phyloP scores from a whole-genome alignment of 345 rosid genomes.

The Ceriops zippeliana region DNA sequence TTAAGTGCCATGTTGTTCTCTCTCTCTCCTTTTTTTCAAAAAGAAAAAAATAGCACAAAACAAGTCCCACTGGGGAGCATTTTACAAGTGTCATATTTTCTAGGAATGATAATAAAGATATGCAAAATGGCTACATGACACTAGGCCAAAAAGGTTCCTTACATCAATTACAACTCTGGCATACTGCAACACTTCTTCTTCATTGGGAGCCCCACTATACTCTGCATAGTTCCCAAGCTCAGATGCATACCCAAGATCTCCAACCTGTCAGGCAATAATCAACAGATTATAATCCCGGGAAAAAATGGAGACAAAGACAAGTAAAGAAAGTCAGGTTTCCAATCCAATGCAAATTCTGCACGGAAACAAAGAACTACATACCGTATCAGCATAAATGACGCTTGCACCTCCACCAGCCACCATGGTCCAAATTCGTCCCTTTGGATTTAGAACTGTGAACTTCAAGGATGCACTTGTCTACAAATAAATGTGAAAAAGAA shows the following conservation, averaged over 20 bases:
- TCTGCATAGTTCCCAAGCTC: slow-evolving; percentile 96
- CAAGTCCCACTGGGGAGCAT: no score
- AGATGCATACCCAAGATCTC: slow-evolving; percentile 88
- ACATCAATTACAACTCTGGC: slow-evolving; percentile 98
- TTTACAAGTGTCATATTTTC: no score
- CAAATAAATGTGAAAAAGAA: slow-evolving; percentile 12
- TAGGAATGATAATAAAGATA: not conserved
- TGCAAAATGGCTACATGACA: slow-evolving; percentile 1
- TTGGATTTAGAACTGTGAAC: slow-evolving; percentile 90
- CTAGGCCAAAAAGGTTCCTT: slow-evolving; percentile 22
- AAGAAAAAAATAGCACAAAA: no score
- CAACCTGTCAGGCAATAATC: slow-evolving; percentile 48
- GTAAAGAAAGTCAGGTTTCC: not conserved
- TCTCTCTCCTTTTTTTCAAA: no score
- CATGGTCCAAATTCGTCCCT: slow-evolving; percentile 93
- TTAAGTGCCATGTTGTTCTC: no score
- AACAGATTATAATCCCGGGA: not conserved
- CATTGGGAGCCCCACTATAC: slow-evolving; percentile 97
- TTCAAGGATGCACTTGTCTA: slow-evolving; percentile 98
- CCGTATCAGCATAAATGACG: slow-evolving; percentile 93
- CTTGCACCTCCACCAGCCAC: slow-evolving; percentile 99
- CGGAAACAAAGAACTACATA: slow-evolving; percentile 27
- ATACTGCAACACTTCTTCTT: slow-evolving; percentile 92
- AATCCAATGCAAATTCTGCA: slow-evolving; percentile 4
- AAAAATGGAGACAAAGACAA: not conserved